Base-by-base conservation (phyloP, 73 alveolate species). In the Paramecium primaurelia region DNA sequence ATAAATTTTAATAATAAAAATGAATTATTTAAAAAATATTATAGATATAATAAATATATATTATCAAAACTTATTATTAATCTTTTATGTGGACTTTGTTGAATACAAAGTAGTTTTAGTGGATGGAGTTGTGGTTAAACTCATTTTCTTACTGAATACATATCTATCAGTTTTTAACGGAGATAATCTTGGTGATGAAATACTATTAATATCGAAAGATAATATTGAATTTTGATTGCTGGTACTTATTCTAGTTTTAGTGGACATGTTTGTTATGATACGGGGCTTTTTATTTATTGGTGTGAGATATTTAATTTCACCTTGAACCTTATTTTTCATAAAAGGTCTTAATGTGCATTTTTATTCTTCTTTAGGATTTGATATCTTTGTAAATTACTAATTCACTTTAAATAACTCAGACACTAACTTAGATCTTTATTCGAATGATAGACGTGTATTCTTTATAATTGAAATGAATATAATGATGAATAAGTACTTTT, bases 391-490 rank as follows among this genome's bases (percentile, higher is more conserved):
- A 40, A 73, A 73, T 40, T 38, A 11, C 36, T 73, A n/a, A 38
- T 73, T 73, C 20, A 37, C 59, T 73, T 73, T 32, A 18, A 73
- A 44, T 20, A 73, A 40, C 22, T 40, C 59, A 14, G 87, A 37
- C 20, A 73, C 87, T 37, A 73, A 73, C 26, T 73, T 73, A 44
- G 87, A 73, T 36, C 87, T 32, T 36, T 22, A 20, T 16, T 73
- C 87, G 47, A 73, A 20, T 34, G 87, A 40, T 8, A 73, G 60
- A 12, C 87, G 58, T 10, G 58, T 73, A 73, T 73, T 73, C 87
- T 73, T 73, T 37, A 30, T 37, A 12, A 6, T 73, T 73, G n/a
- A 37, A 1, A 16, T 34, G 22, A 80, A 44, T 80, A 80, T 47
- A 45, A 64, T 6, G 28, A 12, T 54, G 69, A 54, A 54, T 54